phyloP scores from a whole-genome alignment of 768 basidiomycete genomes.

The Rhodotorula kratochvilovae region DNA sequence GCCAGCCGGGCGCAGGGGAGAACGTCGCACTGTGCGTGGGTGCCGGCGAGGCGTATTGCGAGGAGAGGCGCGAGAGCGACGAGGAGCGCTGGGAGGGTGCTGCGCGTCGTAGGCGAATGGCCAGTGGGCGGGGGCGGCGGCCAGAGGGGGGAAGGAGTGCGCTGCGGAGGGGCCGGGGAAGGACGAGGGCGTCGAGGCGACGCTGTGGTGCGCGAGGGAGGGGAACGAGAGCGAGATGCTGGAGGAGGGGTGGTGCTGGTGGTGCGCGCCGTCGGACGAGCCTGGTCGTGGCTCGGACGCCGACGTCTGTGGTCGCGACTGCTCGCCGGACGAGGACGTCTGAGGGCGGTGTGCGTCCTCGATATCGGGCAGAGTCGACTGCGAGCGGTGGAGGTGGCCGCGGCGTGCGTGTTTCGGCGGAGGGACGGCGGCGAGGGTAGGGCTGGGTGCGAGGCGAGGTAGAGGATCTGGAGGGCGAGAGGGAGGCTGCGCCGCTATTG shows the following conservation, averaged over 20 bases:
- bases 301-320: conserved; percentile 10
- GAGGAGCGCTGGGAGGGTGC: background rate
- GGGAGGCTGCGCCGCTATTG: background rate
- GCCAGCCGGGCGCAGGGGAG: background rate
- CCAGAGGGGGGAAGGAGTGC: background rate
- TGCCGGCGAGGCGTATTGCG: background rate
- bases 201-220: background rate
- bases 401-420: background rate
- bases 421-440: background rate
- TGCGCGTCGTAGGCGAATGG: background rate
- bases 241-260: background rate
- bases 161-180: background rate
- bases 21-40: background rate
- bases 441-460: background rate
- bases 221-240: background rate
- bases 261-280: conserved; percentile 7
- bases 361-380: background rate
- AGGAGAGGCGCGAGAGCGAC: background rate
- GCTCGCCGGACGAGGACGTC: background rate
- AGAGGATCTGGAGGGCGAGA: background rate
- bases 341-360: background rate
- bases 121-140: background rate
- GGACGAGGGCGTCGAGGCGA: background rate
- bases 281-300: conserved; percentile 11
- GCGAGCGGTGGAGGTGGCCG: conserved; percentile 3